These are phyloP conservation scores for Plasmodium ovale DNA, from an alignment of 169 alveolate genomes.

Conservation along the genomic window DNA sequence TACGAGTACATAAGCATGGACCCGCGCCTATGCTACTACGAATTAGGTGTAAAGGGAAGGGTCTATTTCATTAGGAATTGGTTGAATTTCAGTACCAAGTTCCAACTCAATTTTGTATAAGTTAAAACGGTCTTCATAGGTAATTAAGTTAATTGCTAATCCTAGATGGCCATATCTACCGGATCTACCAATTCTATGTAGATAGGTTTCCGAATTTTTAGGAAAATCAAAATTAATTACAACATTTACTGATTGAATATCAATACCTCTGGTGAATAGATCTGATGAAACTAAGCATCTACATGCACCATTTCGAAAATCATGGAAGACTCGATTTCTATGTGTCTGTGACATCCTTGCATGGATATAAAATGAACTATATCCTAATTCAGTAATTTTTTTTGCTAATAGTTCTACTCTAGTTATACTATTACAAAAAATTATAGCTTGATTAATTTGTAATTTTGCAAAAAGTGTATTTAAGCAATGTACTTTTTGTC, in stretches of 20 bases:
- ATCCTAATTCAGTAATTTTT: conserved; percentile 99
- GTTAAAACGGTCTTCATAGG: conserved; percentile 93
- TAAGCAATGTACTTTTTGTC: conserved; percentile 98
- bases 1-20: not conserved
- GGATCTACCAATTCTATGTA: conserved; percentile 98
- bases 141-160: conserved; percentile 96
- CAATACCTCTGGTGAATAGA: conserved; percentile 99
- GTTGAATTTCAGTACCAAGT: conserved; percentile 97
- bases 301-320: conserved; percentile 98
- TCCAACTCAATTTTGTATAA: conserved; percentile 95
- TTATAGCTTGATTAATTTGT: conserved; percentile 98
- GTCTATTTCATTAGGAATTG: conserved; percentile 96
- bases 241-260: conserved; percentile 98
- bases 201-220: conserved; percentile 95
- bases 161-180: conserved; percentile 99
- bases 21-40: not conserved
- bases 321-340: conserved; percentile 97
- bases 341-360: conserved; percentile 98
- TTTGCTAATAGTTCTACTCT: conserved; percentile 99
- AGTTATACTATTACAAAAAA: conserved; percentile 98
- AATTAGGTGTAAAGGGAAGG: conserved; percentile 91
- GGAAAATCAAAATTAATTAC: conserved; percentile 99
- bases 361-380: conserved; percentile 98
- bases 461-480: conserved; percentile 95
- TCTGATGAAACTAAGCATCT: conserved; percentile 95